phyloP scores from a whole-genome alignment of 2,329 filamentous ascomycete species.

The Colletotrichum eremochloae region DNA sequence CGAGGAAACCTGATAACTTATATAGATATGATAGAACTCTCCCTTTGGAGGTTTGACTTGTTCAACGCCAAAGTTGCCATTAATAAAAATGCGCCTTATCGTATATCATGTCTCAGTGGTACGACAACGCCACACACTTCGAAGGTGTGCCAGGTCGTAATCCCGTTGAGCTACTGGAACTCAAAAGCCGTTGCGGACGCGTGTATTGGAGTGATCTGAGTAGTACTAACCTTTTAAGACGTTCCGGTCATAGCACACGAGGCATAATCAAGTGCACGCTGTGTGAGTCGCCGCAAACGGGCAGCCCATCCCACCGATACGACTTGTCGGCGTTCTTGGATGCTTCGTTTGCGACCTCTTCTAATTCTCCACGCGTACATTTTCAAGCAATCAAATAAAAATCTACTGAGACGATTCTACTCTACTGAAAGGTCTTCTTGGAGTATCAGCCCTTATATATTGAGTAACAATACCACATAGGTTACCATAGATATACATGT shows the following conservation, averaged over 20 bases:
- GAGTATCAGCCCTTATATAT: too few relatives aligned
- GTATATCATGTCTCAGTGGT: background rate
- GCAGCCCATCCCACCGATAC: background rate
- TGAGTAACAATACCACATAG: background rate
- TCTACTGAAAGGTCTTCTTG: background rate
- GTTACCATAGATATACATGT: background rate
- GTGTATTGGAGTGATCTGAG: background rate
- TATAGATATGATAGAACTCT: background rate
- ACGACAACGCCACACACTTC: background rate
- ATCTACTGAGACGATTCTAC: too few relatives aligned
- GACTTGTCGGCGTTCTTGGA: background rate
- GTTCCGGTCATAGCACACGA: background rate
- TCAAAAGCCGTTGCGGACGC: background rate
- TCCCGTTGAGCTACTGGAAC: background rate
- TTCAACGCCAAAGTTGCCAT: background rate
- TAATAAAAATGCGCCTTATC: background rate
- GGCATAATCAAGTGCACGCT: background rate
- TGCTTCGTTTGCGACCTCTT: background rate
- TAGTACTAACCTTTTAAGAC: background rate
- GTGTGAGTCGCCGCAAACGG: background rate
- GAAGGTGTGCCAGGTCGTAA: background rate
- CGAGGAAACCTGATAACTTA: background rate
- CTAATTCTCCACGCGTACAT: background rate
- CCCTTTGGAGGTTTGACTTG: background rate
- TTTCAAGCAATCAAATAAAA: background rate